These are phyloP conservation scores for Vigna nakashimae DNA, from an alignment of 306 rosid species.

Conservation along the genomic window DNA sequence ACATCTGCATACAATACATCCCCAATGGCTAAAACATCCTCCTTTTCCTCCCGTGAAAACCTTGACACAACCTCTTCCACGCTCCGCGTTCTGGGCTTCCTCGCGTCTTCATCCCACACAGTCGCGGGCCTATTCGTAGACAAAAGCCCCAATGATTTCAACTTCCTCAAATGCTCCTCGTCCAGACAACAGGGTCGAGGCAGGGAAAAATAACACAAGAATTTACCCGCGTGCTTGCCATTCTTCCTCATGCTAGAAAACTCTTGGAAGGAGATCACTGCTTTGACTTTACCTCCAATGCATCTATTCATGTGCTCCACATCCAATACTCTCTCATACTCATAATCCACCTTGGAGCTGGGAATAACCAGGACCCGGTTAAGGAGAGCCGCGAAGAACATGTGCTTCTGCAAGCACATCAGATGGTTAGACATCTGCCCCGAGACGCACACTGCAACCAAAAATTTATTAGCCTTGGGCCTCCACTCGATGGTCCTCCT, in stretches of 20 bases:
- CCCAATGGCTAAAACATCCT: slow-evolving; percentile 80
- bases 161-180: slow-evolving; percentile 68
- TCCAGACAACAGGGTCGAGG: slow-evolving; percentile 79
- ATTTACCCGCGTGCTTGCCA: slow-evolving; percentile 49
- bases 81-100: slow-evolving; percentile 65
- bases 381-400: slow-evolving; percentile 87
- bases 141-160: slow-evolving; percentile 70
- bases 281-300: slow-evolving; percentile 69
- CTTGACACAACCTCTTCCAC: slow-evolving; percentile 67
- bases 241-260: slow-evolving; percentile 60
- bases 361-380: slow-evolving; percentile 77
- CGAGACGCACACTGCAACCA: slow-evolving; percentile 74
- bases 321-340: slow-evolving; percentile 74
- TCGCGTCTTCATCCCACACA: slow-evolving; percentile 73
- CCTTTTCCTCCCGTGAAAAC: slow-evolving; percentile 57
- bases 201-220: slow-evolving; percentile 74
- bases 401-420: slow-evolving; percentile 89
- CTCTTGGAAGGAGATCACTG: slow-evolving; percentile 69
- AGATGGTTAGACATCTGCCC: slow-evolving; percentile 91
- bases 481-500: slow-evolving; percentile 81
- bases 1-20: slow-evolving; percentile 77
- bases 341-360: slow-evolving; percentile 70
- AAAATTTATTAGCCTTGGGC: slow-evolving; percentile 62
- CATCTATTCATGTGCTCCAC: slow-evolving; percentile 75
- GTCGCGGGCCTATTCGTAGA: slow-evolving; percentile 60